Conservation (phyloP, 169 alveolate genomes). For the Cryptosporidium sp. region DNA sequence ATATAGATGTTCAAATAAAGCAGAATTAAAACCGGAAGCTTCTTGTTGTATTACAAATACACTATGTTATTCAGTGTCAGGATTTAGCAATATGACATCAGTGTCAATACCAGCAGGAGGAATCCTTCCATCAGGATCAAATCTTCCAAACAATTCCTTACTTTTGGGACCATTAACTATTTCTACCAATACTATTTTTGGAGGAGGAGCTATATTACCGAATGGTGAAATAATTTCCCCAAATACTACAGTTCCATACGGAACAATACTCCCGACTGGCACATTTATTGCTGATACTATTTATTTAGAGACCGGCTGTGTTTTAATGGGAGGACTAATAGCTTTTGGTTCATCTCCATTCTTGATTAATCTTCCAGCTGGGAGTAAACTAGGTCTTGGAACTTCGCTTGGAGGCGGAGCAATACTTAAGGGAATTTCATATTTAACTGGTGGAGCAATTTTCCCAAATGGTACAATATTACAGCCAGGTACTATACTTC, state of each 20-base stretch:
- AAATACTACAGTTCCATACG: constrained; percentile 69
- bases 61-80: constrained; percentile 50
- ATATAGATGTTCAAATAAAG: constrained; percentile 41
- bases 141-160: constrained; percentile 54
- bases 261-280: constrained; percentile 61
- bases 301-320: constrained; percentile 67
- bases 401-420: constrained; percentile 69
- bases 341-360: constrained; percentile 73
- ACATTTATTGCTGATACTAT: constrained; percentile 68
- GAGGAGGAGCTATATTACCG: constrained; percentile 71
- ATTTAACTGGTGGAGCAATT: constrained; percentile 71
- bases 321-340: constrained; percentile 72
- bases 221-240: constrained; percentile 51
- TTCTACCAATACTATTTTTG: constrained; percentile 64
- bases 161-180: constrained; percentile 55
- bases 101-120: constrained; percentile 73
- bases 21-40: constrained; percentile 40
- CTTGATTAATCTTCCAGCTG: constrained; percentile 54
- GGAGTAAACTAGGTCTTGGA: constrained; percentile 66
- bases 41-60: constrained; percentile 64
- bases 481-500: constrained; percentile 75
- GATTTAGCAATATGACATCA: constrained; percentile 73
- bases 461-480: constrained; percentile 73
- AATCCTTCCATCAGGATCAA: constrained; percentile 65
- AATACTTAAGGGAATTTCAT: constrained; percentile 59